Evolutionary conservation across 2,329 filamentous ascomycete genomes (phyloP).

Genomic region (Arthrobotrys conoides): DNA sequence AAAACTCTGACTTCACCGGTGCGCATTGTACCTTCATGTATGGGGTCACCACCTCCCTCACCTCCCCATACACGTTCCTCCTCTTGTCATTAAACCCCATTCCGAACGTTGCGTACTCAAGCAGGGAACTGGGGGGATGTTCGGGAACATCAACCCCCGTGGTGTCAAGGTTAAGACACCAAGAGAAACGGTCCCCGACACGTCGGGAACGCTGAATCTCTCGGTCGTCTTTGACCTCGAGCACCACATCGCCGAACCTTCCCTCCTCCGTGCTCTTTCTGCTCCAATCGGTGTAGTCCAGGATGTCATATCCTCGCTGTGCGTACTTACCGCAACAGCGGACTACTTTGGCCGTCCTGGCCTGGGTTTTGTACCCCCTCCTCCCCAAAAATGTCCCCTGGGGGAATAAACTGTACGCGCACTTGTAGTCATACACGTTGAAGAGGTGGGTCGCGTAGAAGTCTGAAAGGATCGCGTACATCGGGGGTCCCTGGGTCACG

Average conservation of each 20-base stretch:
- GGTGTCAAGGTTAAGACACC: conserved; percentile 26
- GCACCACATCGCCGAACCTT: neutral
- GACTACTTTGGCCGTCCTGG: neutral
- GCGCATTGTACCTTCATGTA: conserved; percentile 9
- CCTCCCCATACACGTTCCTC: neutral
- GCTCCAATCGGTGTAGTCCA: neutral
- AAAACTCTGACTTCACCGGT: neutral
- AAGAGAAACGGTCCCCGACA: conserved; percentile 24
- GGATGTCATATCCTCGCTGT: conserved; percentile 16
- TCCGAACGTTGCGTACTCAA: conserved; percentile 36
- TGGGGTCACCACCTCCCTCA: neutral
- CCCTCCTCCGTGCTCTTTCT: neutral
- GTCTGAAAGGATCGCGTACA: conserved; percentile 21
- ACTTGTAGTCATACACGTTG: conserved; percentile 38
- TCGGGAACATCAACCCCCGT: conserved; percentile 16
- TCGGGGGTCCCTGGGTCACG: conserved; percentile 15
- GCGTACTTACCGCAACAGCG: conserved; percentile 12
- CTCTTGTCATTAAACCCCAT: conserved; percentile 3
- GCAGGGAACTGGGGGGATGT: neutral
- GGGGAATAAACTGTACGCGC: conserved; percentile 37
- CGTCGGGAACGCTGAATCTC: conserved; percentile 15
- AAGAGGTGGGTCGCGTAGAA: conserved; percentile 35
- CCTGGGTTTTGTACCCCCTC: conserved; percentile 2
- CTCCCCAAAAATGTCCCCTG: conserved; percentile 14
- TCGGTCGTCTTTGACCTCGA: conserved; percentile 1